Percentiles rank a stretch among this genome's conserved stretches.
Conservation (phyloP, 2,329 filamentous ascomycete genomes). For the Epichloe typhina region DNA sequence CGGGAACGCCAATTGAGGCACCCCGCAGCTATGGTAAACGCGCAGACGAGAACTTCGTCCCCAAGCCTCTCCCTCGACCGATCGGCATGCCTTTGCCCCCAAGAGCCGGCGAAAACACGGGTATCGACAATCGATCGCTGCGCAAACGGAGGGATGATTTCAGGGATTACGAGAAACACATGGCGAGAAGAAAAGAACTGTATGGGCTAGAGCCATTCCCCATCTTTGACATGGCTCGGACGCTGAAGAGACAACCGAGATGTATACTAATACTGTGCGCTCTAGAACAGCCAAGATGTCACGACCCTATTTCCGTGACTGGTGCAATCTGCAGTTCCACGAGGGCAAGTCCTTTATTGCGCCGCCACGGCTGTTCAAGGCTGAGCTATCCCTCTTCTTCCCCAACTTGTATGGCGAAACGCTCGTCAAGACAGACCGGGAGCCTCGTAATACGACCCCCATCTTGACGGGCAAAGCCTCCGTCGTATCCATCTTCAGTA, state of each 20-base stretch:
- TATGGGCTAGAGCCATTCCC: conserved; percentile 22
- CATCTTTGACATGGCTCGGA: background rate
- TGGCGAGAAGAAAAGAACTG: conserved; percentile 64
- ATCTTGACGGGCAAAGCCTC: conserved; percentile 60
- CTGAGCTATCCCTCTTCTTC: conserved; percentile 76
- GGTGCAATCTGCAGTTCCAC: conserved; percentile 69
- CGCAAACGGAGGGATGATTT: conserved; percentile 66
- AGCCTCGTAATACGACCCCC: conserved; percentile 57
- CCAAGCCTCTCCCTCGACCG: conserved; percentile 52
- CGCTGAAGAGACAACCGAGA: background rate
- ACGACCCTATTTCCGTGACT: conserved; percentile 92
- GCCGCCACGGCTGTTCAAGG: conserved; percentile 71
- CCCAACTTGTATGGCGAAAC: conserved; percentile 81
- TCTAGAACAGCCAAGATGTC: conserved; percentile 58
- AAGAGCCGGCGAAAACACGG: conserved; percentile 65
- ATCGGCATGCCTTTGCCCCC: conserved; percentile 73
- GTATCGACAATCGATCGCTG: conserved; percentile 54
- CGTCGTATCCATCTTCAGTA: conserved; percentile 37
- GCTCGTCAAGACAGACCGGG: conserved; percentile 41
- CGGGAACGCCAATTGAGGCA: conserved; percentile 39
- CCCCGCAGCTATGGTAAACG: conserved; percentile 47
- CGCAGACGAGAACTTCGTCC: conserved; percentile 38
- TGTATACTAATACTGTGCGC: conserved; percentile 1
- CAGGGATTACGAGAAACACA: conserved; percentile 72
- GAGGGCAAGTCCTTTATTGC: conserved; percentile 87